Conservation (phyloP, 139 green algal genomes). For the Coccomyxa sp. region DNA sequence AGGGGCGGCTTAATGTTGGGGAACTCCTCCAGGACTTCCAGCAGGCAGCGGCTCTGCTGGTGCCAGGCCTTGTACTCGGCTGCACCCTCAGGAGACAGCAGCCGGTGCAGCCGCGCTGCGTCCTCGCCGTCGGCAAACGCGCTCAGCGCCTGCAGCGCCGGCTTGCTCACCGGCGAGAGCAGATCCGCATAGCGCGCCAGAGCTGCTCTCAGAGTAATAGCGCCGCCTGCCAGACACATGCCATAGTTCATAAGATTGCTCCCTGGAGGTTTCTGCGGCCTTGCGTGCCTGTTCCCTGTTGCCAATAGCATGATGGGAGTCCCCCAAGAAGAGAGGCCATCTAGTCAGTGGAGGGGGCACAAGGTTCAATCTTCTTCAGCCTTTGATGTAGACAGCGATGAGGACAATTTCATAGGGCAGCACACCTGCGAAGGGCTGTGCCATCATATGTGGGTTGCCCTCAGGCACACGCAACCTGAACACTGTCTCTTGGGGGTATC, state of each 20-base stretch:
- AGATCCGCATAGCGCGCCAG: conserved; percentile 81
- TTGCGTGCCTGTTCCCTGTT: not conserved
- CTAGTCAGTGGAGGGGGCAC: too few relatives aligned
- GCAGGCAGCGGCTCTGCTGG: conserved; percentile 39
- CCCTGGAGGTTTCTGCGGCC: not conserved
- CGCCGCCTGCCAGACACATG: conserved; percentile 17
- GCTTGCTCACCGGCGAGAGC: conserved; percentile 63
- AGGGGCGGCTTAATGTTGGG: conserved; percentile 70
- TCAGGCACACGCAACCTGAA: conserved; percentile 46
- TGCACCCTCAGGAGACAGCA: conserved; percentile 63
- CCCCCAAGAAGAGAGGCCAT: too few relatives aligned
- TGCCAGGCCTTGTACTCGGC: conserved; percentile 60
- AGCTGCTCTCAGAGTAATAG: conserved; percentile 57
- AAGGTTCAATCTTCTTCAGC: too few relatives aligned
- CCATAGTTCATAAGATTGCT: not conserved
- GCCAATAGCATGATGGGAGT: not conserved
- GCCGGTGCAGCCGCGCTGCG: conserved; percentile 45
- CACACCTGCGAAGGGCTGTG: conserved; percentile 46
- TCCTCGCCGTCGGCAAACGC: conserved; percentile 50
- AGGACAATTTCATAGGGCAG: not conserved
- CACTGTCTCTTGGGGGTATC: conserved; percentile 40
- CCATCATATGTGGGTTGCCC: conserved; percentile 30
- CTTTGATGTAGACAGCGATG: too few relatives aligned
- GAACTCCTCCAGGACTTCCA: conserved; percentile 84
- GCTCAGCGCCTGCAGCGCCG: conserved; percentile 69